A percentile compares a stretch with the other conserved stretches of the same genome.
Conservation (phyloP, 164 flowering plant species). For the Houttuynia cordata region DNA sequence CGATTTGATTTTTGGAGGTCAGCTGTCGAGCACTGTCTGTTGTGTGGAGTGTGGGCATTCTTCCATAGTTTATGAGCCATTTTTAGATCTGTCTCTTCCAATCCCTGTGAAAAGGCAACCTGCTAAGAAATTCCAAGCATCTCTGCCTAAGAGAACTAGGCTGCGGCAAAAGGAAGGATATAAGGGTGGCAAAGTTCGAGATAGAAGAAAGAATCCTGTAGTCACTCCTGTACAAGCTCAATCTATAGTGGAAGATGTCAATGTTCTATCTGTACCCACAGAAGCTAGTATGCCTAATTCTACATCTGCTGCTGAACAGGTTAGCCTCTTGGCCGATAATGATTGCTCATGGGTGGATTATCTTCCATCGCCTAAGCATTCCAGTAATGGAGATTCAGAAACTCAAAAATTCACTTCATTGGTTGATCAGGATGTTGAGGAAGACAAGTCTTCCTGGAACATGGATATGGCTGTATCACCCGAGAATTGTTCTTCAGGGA, state of each 20-base stretch:
- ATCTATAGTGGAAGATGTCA: slow-evolving; percentile 10
- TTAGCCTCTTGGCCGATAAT: neutral
- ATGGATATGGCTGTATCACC: slow-evolving; percentile 13
- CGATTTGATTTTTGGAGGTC: slow-evolving; percentile 73
- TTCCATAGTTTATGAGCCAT: slow-evolving; percentile 80
- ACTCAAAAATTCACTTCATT: slow-evolving; percentile 12
- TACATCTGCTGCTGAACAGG: slow-evolving; percentile 11
- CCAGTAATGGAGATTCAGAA: slow-evolving; percentile 10
- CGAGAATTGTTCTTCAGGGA: slow-evolving; percentile 8
- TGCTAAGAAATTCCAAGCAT: slow-evolving; percentile 25
- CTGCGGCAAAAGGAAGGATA: slow-evolving; percentile 32
- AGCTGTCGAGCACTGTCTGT: slow-evolving; percentile 70
- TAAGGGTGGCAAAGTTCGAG: slow-evolving; percentile 32
- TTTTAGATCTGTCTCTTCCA: slow-evolving; percentile 83
- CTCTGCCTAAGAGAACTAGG: slow-evolving; percentile 49
- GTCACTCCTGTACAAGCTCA: slow-evolving; percentile 14
- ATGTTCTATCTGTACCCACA: slow-evolving; percentile 13
- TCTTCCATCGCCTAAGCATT: slow-evolving; percentile 5
- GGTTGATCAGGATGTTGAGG: slow-evolving; percentile 10
- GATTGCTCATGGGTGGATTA: slow-evolving; percentile 9
- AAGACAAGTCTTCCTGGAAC: slow-evolving; percentile 9
- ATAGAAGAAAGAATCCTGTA: slow-evolving; percentile 27
- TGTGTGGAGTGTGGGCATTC: slow-evolving; percentile 79
- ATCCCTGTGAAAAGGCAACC: slow-evolving; percentile 70
- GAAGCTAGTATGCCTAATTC: slow-evolving; percentile 13